Percentiles rank a stretch among this genome's conserved stretches.
phyloP scores from a whole-genome alignment of 2,329 filamentous ascomycete species.

The Microthyrium microscopicum region DNA sequence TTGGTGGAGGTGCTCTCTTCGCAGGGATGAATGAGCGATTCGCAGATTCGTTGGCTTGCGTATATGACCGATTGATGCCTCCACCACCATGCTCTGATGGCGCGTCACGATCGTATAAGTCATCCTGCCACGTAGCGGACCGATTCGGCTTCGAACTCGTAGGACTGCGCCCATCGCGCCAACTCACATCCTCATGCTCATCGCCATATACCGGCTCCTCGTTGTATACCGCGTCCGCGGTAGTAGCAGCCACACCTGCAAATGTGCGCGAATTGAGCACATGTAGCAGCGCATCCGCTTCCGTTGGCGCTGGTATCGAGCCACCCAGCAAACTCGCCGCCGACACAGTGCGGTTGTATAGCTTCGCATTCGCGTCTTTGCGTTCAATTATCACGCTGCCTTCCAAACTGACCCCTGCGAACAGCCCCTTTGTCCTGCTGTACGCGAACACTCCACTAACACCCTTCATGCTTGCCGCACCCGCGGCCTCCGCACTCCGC shows the following conservation, averaged over 20 bases:
- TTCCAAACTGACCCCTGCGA: slow-evolving; percentile 88
- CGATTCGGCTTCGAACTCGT: slow-evolving; percentile 27
- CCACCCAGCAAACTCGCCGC: slow-evolving; percentile 71
- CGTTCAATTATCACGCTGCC: slow-evolving; percentile 87
- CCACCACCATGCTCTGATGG: too few relatives aligned
- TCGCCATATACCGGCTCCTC: slow-evolving; percentile 83
- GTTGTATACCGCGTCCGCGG: slow-evolving; percentile 65
- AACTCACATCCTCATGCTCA: slow-evolving; percentile 63
- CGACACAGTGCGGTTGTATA: slow-evolving; percentile 72
- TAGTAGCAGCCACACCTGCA: slow-evolving; percentile 39
- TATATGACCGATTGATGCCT: slow-evolving; percentile 21
- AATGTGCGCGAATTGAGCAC: slow-evolving; percentile 78
- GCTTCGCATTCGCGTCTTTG: slow-evolving; percentile 90
- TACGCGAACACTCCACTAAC: slow-evolving; percentile 92
- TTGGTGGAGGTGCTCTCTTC: slow-evolving; percentile 14
- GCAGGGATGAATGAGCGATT: too few relatives aligned
- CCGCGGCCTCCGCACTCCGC: slow-evolving; percentile 87
- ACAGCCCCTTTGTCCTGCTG: slow-evolving; percentile 93
- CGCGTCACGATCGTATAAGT: slow-evolving; percentile 54
- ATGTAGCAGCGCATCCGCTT: slow-evolving; percentile 68
- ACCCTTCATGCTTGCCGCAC: slow-evolving; percentile 75
- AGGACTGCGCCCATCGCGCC: slow-evolving; percentile 51
- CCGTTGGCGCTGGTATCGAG: slow-evolving; percentile 57
- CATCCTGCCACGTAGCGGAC: slow-evolving; percentile 58
- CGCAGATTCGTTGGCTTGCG: too few relatives aligned